These are phyloP conservation scores for Pythium chondricola DNA, from an alignment of 352 stramenopile genomes.

Conservation along the genomic window DNA sequence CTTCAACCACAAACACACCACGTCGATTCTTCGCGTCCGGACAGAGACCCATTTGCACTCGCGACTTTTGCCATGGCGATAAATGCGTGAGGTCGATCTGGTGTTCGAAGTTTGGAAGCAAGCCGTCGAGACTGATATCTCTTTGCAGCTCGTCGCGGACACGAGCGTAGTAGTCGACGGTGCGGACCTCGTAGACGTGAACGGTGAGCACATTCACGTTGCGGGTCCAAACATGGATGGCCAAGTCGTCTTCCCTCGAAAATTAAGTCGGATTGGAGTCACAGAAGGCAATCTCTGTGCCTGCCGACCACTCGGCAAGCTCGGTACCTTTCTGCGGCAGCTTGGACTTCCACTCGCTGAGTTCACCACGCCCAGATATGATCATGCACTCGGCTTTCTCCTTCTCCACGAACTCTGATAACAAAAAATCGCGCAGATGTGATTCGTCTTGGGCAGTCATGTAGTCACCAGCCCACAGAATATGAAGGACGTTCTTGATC, in stretches of 20 bases:
- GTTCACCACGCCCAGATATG: constrained; percentile 1
- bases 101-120: constrained; percentile 50
- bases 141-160: constrained; percentile 38
- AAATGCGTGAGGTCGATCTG: constrained; percentile 44
- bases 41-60: constrained; percentile 22
- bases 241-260: constrained; percentile 28
- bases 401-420: constrained; percentile 4
- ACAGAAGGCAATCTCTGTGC: constrained; percentile 35
- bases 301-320: constrained; percentile 15
- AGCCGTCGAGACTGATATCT: constrained; percentile 46
- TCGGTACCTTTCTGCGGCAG: constrained; percentile 20
- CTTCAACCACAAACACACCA: constrained; percentile 56
- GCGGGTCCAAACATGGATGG: constrained; percentile 33
- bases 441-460: constrained; percentile 5
- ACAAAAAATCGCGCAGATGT: constrained; percentile 1
- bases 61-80: constrained; percentile 32
- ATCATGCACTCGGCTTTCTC: constrained; percentile 17
- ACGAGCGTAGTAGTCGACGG: constrained; percentile 46
- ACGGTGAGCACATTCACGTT: constrained; percentile 50
- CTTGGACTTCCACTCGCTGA: constrained; percentile 24
- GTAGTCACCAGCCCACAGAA: not conserved
- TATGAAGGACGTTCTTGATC: constrained; percentile 4
- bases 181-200: constrained; percentile 59
- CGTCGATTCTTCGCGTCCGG: constrained; percentile 10
- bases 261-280: constrained; percentile 43